phyloP scores from a whole-genome alignment of 345 rosid genomes.

The Ceriops zippeliana region DNA sequence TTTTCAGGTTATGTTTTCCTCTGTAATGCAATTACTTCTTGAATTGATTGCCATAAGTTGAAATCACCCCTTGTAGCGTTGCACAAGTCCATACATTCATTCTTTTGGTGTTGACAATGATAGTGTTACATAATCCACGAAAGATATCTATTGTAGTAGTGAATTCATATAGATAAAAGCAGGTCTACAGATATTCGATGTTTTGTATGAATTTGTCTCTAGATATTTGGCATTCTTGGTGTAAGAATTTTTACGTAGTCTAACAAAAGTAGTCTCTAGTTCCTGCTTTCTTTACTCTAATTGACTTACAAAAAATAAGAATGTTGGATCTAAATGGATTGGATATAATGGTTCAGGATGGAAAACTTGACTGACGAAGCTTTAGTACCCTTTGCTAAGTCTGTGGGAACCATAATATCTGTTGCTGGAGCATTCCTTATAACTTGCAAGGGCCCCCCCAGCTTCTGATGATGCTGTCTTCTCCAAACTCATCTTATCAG shows the following conservation, averaged over 20 bases:
- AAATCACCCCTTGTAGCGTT: not conserved
- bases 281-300: too few species aligned
- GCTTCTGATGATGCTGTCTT: slow-evolving; percentile 8
- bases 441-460: slow-evolving; percentile 52
- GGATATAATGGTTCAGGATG: slow-evolving; percentile 39
- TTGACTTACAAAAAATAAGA: too few species aligned
- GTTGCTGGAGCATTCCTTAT: slow-evolving; percentile 59
- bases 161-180: too few species aligned
- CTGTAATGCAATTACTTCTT: not conserved
- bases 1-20: slow-evolving; percentile 39
- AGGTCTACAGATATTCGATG: too few species aligned
- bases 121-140: too few species aligned
- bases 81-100: too few species aligned
- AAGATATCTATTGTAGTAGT: too few species aligned
- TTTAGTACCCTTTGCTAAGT: slow-evolving; percentile 49
- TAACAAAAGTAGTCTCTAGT: too few species aligned
- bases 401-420: slow-evolving; percentile 50
- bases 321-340: not conserved
- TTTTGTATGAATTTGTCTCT: too few species aligned
- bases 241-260: too few species aligned
- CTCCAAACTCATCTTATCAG: slow-evolving; percentile 16
- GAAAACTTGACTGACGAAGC: slow-evolving; percentile 49
- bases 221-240: too few species aligned
- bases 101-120: too few species aligned
- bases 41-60: slow-evolving; percentile 6